Percentiles rank a stretch among this genome's conserved stretches.
These are phyloP conservation scores for Cucurbita maxima DNA, from an alignment of 306 rosid species.

Conservation along the genomic window DNA sequence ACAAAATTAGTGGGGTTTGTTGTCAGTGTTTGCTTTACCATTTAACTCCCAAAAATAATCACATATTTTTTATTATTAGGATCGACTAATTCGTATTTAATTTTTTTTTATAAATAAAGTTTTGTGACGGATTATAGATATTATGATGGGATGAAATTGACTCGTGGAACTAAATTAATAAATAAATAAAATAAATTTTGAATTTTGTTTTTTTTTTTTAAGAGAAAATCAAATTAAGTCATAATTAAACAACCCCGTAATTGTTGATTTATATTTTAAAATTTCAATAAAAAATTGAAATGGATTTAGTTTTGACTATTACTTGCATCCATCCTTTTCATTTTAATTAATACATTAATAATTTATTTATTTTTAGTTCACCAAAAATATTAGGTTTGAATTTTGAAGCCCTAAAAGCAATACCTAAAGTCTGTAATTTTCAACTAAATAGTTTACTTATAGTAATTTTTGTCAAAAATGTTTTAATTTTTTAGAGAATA, in stretches of 20 bases:
- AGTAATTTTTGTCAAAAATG: too few relatives aligned
- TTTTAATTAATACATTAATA: not conserved
- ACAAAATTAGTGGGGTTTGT: conserved; percentile 1
- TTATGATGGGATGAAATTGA: not conserved
- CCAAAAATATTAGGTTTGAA: not conserved
- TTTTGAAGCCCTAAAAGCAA: not conserved
- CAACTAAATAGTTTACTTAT: not conserved
- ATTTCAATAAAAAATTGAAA: not conserved
- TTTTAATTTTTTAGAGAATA: too few relatives aligned
- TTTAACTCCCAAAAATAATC: not conserved
- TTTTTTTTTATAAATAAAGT: too few relatives aligned
- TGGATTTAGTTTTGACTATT: not conserved
- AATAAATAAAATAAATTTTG: too few relatives aligned
- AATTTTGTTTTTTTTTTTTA: not conserved
- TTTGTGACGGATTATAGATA: too few relatives aligned
- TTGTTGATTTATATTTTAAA: not conserved
- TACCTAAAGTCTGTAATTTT: not conserved
- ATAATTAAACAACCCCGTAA: not conserved
- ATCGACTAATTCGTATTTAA: too few relatives aligned
- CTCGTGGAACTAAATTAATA: not conserved
- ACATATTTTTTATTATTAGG: too few relatives aligned
- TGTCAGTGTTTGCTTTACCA: not conserved
- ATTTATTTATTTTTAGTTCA: not conserved
- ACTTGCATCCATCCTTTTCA: not conserved
- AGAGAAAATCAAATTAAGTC: not conserved